phyloP scores from a whole-genome alignment of 1,139 yeast genomes.

The Lodderomyces pseudojiufengensis region DNA sequence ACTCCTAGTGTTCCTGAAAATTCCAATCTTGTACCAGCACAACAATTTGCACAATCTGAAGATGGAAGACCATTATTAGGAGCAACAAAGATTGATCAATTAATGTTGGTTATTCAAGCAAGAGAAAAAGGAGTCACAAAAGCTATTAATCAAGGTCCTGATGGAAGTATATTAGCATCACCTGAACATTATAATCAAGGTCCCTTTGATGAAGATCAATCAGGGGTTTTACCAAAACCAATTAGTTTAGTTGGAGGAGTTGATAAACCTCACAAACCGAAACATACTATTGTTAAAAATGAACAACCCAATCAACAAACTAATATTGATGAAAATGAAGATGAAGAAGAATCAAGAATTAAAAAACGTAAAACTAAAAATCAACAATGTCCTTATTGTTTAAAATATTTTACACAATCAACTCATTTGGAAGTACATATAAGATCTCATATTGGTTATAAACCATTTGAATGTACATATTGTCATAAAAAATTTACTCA shows the following conservation, averaged over 20 bases:
- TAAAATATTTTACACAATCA: conserved; percentile 65
- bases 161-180: conserved; percentile 51
- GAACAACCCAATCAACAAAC: conserved; percentile 14
- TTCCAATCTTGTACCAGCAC: conserved; percentile 37
- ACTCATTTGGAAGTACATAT: conserved; percentile 79
- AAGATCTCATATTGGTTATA: conserved; percentile 71
- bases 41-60: conserved; percentile 44
- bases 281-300: conserved; percentile 15
- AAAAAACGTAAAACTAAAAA: conserved; percentile 41
- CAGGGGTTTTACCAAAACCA: conserved; percentile 51
- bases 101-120: conserved; percentile 88
- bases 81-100: conserved; percentile 82
- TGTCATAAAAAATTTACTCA: conserved; percentile 86
- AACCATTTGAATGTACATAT: conserved; percentile 74
- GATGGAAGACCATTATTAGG: conserved; percentile 72
- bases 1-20: conserved; percentile 8
- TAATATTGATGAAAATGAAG: conserved; percentile 11
- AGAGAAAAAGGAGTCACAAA: conserved; percentile 69
- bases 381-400: conserved; percentile 69
- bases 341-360: conserved; percentile 18
- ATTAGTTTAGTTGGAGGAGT: conserved; percentile 79
- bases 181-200: conserved; percentile 55
- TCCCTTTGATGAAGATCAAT: conserved; percentile 23
- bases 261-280: conserved; percentile 53
- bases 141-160: conserved; percentile 57